Evolutionary conservation across 2,329 filamentous ascomycete species (phyloP).

Genomic region (Trichophyton mentagrophytes): DNA sequence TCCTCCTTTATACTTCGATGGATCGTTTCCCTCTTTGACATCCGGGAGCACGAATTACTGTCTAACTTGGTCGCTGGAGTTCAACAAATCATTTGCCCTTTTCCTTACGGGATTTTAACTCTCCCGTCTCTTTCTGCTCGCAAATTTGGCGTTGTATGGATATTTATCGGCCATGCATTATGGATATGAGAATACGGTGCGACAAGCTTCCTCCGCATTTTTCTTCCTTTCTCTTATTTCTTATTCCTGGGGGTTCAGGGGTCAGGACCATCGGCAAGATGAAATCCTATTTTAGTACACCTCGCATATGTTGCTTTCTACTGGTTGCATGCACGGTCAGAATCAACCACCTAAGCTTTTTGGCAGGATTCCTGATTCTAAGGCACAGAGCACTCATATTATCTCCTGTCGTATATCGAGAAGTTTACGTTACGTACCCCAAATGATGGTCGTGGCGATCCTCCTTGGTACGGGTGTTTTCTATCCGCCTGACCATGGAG

Average conservation of each 20-base stretch:
- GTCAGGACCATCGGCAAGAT: not conserved
- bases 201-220: not conserved
- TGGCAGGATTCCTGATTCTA: constrained; percentile 1
- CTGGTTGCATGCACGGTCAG: not conserved
- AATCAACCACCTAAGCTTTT: constrained; percentile 2
- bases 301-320: constrained; percentile 1
- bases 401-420: not conserved
- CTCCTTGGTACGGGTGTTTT: not conserved
- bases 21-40: not conserved
- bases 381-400: not conserved
- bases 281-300: not conserved
- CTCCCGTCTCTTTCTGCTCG: not conserved
- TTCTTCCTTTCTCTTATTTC: not conserved
- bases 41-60: not conserved
- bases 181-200: not conserved
- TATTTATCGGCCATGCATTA: not conserved
- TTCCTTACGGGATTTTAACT: constrained; percentile 1
- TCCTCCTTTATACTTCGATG: not conserved
- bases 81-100: not conserved
- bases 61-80: not conserved
- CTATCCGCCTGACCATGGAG: not conserved
- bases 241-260: not conserved
- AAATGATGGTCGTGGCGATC: not conserved
- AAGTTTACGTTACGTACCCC: not conserved
- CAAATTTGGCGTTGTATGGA: not conserved